Conservation (phyloP, 345 rosid species). For the Murraya paniculata region DNA sequence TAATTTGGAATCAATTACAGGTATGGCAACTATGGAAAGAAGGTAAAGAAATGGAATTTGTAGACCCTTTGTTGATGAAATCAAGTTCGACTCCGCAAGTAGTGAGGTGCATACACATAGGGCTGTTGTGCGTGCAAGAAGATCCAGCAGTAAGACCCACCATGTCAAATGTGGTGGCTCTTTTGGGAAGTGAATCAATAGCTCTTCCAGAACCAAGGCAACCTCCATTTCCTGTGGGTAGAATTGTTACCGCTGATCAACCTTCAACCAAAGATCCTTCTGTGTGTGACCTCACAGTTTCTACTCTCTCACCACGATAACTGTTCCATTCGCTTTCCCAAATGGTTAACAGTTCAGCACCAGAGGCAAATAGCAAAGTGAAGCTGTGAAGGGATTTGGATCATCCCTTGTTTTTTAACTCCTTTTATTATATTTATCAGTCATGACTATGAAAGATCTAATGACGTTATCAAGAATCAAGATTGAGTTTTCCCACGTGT, state of each 20-base stretch:
- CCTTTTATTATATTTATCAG: no score
- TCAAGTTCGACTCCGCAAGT: constrained; percentile 30
- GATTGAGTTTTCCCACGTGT: no score
- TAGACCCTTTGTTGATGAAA: constrained; percentile 32
- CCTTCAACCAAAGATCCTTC: constrained; percentile 1
- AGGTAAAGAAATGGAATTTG: constrained; percentile 33
- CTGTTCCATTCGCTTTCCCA: no score
- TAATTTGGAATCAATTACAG: constrained; percentile 13
- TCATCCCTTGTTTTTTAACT: no score
- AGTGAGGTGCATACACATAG: constrained; percentile 40
- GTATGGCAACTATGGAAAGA: constrained; percentile 50
- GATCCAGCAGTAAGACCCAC: constrained; percentile 43
- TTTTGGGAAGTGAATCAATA: constrained; percentile 31
- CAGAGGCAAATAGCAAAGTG: no score
- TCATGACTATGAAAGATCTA: no score
- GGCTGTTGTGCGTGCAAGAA: constrained; percentile 51
- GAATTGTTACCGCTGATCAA: background rate
- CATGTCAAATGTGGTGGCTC: constrained; percentile 38
- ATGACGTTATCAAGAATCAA: no score
- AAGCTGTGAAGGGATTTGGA: no score
- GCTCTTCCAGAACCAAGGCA: constrained; percentile 19
- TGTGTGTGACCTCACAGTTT: constrained; percentile 9
- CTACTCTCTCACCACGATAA: constrained; percentile 14
- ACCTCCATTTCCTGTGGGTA: constrained; percentile 23
- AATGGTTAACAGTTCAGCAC: no score